phyloP scores from a whole-genome alignment of 352 stramenopile species.

The Pythium brassicae region DNA sequence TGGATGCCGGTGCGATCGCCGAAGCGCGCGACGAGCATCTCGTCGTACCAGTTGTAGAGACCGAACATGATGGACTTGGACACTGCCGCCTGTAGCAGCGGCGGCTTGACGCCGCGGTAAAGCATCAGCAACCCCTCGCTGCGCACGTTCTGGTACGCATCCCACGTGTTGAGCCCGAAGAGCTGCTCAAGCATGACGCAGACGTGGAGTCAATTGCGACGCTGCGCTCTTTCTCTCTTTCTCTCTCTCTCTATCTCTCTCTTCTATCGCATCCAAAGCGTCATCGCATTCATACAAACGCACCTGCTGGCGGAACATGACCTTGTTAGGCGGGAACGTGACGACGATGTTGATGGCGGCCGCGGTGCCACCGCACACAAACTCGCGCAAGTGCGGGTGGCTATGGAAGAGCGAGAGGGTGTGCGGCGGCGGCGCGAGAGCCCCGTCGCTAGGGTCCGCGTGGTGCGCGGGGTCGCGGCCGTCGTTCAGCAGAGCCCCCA shows the following conservation, averaged over 20 bases:
- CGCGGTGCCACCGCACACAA: constrained; percentile 72
- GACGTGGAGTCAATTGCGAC: background rate
- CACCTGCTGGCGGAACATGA: constrained; percentile 91
- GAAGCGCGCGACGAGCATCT: constrained; percentile 41
- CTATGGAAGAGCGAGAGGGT: constrained; percentile 32
- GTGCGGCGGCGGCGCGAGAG: background rate
- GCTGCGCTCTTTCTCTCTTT: background rate
- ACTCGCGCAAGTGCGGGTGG: constrained; percentile 76
- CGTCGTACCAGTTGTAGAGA: constrained; percentile 85
- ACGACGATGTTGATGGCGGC: constrained; percentile 86
- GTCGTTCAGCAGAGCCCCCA: constrained; percentile 14
- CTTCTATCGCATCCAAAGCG: no score
- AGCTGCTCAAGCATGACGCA: constrained; percentile 29
- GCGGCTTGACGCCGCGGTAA: constrained; percentile 82
- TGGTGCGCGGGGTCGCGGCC: constrained; percentile 2
- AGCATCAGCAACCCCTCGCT: constrained; percentile 59
- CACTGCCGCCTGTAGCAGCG: constrained; percentile 78
- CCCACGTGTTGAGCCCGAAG: constrained; percentile 64
- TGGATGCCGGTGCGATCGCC: constrained; percentile 40
- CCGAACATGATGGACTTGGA: constrained; percentile 91
- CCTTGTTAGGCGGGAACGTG: constrained; percentile 86
- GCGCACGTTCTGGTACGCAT: constrained; percentile 69
- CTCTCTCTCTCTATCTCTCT: background rate
- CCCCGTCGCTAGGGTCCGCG: background rate
- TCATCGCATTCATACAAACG: constrained; percentile 1